These are phyloP conservation scores for Mixia osmundae DNA, from an alignment of 1,284 basidiomycete genomes.

Conservation along the genomic window DNA sequence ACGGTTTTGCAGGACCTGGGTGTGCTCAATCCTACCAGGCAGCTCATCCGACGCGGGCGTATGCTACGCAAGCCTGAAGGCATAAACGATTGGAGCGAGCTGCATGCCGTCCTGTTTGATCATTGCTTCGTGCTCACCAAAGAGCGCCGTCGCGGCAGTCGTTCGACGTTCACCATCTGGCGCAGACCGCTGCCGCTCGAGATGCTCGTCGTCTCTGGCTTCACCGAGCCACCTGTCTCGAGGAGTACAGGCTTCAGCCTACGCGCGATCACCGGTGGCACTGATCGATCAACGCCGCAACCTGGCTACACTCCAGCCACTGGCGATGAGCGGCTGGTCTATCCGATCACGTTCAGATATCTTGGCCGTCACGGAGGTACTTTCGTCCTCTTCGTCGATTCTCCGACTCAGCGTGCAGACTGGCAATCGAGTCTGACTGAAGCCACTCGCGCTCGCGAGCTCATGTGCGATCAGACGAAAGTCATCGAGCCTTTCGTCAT, in stretches of 20 bases:
- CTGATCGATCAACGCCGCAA: constrained; percentile 1
- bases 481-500: constrained; percentile 26
- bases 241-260: constrained; percentile 13
- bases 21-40: constrained; percentile 43
- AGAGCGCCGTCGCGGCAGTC: constrained; percentile 31
- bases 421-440: constrained; percentile 81
- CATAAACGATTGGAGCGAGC: constrained; percentile 46
- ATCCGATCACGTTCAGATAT: constrained; percentile 59
- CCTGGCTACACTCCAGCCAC: neutral
- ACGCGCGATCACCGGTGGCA: constrained; percentile 7
- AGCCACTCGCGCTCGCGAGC: constrained; percentile 56
- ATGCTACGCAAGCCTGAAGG: constrained; percentile 61
- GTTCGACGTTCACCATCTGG: constrained; percentile 42
- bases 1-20: constrained; percentile 45
- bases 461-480: constrained; percentile 75
- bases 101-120: constrained; percentile 71
- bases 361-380: constrained; percentile 57
- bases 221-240: constrained; percentile 36
- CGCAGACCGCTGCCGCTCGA: constrained; percentile 70
- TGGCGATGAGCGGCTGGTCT: constrained; percentile 30
- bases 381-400: constrained; percentile 66
- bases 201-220: constrained; percentile 53
- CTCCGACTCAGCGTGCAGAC: constrained; percentile 28
- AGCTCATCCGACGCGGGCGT: constrained; percentile 56
- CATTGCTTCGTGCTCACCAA: constrained; percentile 82